Conservation (phyloP, 139 green algal genomes). For the Eudorina sp. region DNA sequence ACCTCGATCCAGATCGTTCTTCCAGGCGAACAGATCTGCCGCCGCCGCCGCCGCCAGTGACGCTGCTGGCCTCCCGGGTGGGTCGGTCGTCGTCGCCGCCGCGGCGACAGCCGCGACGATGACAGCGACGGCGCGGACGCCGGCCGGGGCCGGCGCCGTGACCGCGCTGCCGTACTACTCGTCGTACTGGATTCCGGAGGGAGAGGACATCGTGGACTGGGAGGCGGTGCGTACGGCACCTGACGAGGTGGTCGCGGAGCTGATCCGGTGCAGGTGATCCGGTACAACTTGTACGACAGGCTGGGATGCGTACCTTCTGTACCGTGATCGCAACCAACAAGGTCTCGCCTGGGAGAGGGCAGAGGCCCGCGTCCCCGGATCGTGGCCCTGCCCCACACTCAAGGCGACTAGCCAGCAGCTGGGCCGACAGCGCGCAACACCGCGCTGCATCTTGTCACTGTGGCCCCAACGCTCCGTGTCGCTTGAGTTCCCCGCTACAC, state of each 20-base stretch:
- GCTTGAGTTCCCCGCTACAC: neutral
- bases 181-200: slow-evolving; percentile 26
- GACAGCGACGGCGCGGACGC: neutral
- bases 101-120: neutral
- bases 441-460: neutral
- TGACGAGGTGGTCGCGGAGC: slow-evolving; percentile 56
- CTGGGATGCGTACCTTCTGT: too few species aligned
- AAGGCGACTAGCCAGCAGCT: too few species aligned
- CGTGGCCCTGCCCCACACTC: too few species aligned
- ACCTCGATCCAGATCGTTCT: neutral
- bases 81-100: neutral
- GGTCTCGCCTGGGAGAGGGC: too few species aligned
- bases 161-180: neutral
- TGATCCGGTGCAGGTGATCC: slow-evolving; percentile 66
- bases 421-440: too few species aligned
- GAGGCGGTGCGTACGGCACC: slow-evolving; percentile 67
- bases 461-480: neutral
- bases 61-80: neutral
- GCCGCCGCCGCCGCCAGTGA: neutral
- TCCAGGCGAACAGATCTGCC: neutral
- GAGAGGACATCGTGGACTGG: slow-evolving; percentile 68
- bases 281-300: too few species aligned
- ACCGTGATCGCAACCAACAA: too few species aligned
- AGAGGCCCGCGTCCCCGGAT: too few species aligned
- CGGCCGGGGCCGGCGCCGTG: neutral